phyloP scores from a whole-genome alignment of 106 monocot species.

The Allium sativum region DNA sequence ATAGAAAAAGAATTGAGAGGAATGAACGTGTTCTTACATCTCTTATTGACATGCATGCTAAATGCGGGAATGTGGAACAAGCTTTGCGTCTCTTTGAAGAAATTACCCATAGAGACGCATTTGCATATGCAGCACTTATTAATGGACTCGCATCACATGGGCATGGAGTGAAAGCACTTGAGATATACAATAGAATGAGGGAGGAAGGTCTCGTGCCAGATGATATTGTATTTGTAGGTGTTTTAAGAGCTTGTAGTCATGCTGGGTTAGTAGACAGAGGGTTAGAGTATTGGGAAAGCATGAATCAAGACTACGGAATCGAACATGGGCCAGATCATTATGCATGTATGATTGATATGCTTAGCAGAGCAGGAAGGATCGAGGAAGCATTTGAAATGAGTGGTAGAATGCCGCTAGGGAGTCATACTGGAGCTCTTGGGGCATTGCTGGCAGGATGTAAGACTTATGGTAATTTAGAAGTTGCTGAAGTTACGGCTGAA shows the following conservation, averaged over 20 bases:
- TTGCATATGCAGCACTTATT: slow-evolving; percentile 48
- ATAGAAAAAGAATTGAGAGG: slow-evolving; percentile 30
- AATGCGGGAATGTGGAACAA: slow-evolving; percentile 42
- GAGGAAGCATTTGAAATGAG: slow-evolving; percentile 40
- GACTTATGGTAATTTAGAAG: slow-evolving; percentile 36
- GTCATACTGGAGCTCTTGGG: slow-evolving; percentile 38
- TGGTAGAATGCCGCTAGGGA: slow-evolving; percentile 27
- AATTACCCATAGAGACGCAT: slow-evolving; percentile 28
- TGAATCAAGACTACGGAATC: slow-evolving; percentile 29
- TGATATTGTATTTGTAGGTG: slow-evolving; percentile 40
- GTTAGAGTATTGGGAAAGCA: slow-evolving; percentile 27
- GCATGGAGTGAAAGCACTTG: slow-evolving; percentile 26
- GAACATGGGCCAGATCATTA: slow-evolving; percentile 36
- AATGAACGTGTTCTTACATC: slow-evolving; percentile 51
- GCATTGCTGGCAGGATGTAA: slow-evolving; percentile 51
- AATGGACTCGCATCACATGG: slow-evolving; percentile 52
- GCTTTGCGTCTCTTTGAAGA: slow-evolving; percentile 28
- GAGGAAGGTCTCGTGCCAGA: slow-evolving; percentile 28
- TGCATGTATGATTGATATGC: slow-evolving; percentile 42
- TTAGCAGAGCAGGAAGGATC: slow-evolving; percentile 48
- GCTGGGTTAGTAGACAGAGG: slow-evolving; percentile 39
- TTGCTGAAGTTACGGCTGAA: slow-evolving; percentile 33
- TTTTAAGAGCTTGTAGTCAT: slow-evolving; percentile 53
- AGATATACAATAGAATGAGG: slow-evolving; percentile 33
- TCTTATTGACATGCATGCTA: slow-evolving; percentile 48